Evolutionary conservation across 2,329 filamentous ascomycete genomes (phyloP), one percentile per base, ranked within the genome.

Genomic region (Ramularia endophylla): DNA sequence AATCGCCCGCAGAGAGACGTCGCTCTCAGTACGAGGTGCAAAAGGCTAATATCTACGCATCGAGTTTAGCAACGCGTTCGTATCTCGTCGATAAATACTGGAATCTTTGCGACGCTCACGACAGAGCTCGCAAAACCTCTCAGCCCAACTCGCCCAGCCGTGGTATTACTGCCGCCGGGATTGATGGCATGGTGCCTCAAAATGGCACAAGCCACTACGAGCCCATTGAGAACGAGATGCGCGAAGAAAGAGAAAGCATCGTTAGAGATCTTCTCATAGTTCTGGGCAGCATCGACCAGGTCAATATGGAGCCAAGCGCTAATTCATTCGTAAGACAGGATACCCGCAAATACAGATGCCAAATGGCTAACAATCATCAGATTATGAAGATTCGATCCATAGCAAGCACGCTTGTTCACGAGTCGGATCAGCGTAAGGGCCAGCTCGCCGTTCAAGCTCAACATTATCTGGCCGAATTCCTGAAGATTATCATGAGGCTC

Each of bases 1-100:
- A 64, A 28, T 47, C 55, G 9, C 55, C 59, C 1, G 66, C 69
- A 44, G 57, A 66, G 28, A 64, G 68, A 5, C 62, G 66, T 27
- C 55, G 58, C 20, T 67, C 88, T 4, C 86, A 92, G 58, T 87
- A 82, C 51, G 88, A 94, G 64, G 92, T 95, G 20, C 87, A 94
- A 61, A 94, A 94, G 60, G 85, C 87, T 5, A 94, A 94, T 61
- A 85, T 95, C 28, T 87, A 90, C 58, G 80, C 82, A 2, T 90
- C 83, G 5, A 83, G 88, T 55, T 70, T 95, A 8, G 81, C 82
- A 2, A 94, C 87, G 0, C 76, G 88, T 17, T 90, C 85, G 0
- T 89, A 87, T 60, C 80, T 90, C 42, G 86, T 94, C 0, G 87
- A 94, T 61, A 83, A 88, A 50, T 94, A 90, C 65, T 87, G 87